A percentile compares a stretch with the other conserved stretches of the same genome.
These are phyloP conservation scores for Stentor roeselii DNA, from an alignment of 73 alveolate genomes.

Conservation along the genomic window DNA sequence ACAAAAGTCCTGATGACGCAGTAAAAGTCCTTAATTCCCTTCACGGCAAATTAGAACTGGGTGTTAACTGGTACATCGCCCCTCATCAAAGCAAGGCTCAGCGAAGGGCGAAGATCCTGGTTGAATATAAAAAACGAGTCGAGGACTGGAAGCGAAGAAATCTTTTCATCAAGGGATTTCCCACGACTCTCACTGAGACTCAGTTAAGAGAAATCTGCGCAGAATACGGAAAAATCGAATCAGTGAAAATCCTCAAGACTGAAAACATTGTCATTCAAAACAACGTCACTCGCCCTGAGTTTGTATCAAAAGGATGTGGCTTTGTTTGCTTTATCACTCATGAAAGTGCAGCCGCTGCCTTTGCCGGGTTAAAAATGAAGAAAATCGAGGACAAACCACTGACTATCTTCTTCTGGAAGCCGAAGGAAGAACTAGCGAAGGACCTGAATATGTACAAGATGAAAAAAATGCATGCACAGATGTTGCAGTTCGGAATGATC, in stretches of 20 bases:
- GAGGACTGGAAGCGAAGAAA: conserved; percentile 21
- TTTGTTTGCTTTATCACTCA: not conserved
- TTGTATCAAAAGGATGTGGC: not conserved
- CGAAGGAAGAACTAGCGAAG: not conserved
- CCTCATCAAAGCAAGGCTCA: not conserved
- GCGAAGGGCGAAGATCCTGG: not conserved
- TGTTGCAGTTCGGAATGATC: not conserved
- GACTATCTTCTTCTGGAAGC: not conserved
- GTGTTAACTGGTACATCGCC: not conserved
- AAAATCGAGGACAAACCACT: not conserved
- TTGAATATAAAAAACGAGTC: not conserved
- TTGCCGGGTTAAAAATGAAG: not conserved
- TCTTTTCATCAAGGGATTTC: not conserved
- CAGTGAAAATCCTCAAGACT: not conserved
- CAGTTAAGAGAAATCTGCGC: not conserved
- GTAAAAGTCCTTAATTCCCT: not conserved
- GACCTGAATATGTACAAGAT: not conserved
- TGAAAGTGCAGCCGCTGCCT: not conserved
- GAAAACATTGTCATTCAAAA: not conserved
- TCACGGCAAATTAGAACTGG: not conserved
- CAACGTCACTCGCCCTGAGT: not conserved
- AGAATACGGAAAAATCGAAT: not conserved
- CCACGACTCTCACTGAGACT: not conserved
- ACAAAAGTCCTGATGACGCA: conserved; percentile 15
- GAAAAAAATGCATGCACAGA: not conserved